These are phyloP conservation scores for Pichia paraexigua DNA, from an alignment of 805 yeast species.

Conservation along the genomic window DNA sequence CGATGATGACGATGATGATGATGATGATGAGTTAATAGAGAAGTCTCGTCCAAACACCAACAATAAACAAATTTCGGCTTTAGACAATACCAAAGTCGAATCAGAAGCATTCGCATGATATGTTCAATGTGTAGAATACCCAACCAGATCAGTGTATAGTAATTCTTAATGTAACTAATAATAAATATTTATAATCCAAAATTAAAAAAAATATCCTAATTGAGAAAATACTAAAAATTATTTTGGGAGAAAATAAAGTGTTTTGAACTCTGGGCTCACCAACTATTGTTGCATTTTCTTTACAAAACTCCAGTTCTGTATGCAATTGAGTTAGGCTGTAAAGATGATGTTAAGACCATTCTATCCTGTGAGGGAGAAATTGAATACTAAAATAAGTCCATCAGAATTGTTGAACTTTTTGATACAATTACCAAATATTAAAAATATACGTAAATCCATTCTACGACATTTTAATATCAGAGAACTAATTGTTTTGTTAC, in stretches of 20 bases:
- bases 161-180: neutral
- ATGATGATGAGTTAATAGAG: constrained; percentile 11
- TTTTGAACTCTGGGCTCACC: neutral
- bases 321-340: neutral
- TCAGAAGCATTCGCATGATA: neutral
- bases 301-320: neutral
- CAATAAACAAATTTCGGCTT: neutral
- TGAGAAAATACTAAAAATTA: too few species aligned
- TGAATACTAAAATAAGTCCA: neutral
- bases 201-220: neutral
- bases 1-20: constrained; percentile 18
- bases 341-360: constrained; percentile 4
- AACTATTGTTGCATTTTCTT: neutral
- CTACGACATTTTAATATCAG: constrained; percentile 1
- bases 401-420: neutral
- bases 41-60: neutral
- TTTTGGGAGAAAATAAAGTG: too few species aligned
- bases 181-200: neutral
- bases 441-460: neutral
- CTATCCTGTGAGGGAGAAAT: constrained; percentile 1
- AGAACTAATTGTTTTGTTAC: constrained; percentile 2
- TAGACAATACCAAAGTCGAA: neutral
- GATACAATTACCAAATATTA: neutral
- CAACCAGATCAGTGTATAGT: neutral
- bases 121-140: neutral